phyloP scores from a whole-genome alignment of 768 basidiomycete genomes.

The Mrakia hoshinonis region DNA sequence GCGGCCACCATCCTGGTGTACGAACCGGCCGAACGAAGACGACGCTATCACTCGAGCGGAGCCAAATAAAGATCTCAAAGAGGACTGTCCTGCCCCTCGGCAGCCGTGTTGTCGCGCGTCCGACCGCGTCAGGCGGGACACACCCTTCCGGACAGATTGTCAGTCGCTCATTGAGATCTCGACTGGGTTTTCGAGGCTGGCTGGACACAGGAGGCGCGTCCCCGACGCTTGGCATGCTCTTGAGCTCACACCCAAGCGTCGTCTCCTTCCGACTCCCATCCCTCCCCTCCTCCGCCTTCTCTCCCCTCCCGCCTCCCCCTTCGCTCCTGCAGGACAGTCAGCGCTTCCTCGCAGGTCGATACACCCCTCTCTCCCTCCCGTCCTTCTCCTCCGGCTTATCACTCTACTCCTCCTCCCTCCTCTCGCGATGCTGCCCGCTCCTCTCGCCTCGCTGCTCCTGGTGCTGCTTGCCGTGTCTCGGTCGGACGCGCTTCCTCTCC shows the following conservation, averaged over 20 bases:
- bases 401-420: not conserved
- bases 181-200: no score
- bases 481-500: not conserved
- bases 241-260: not conserved
- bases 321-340: constrained; percentile 5
- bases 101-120: no score
- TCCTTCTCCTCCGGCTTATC: no score
- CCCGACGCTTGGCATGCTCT: not conserved
- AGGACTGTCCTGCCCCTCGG: no score
- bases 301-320: not conserved
- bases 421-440: not conserved
- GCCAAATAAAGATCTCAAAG: no score
- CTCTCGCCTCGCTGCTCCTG: constrained; percentile 9
- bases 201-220: no score
- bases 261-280: not conserved
- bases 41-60: no score
- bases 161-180: no score
- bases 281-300: not conserved
- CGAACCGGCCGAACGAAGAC: no score
- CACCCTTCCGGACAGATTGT: no score
- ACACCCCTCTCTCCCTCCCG: not conserved
- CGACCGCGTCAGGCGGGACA: no score
- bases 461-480: not conserved
- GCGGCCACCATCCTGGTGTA: no score
- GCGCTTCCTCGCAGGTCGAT: not conserved